These are phyloP conservation scores for Backusella liffmaniae DNA, from an alignment of 192 early-diverging fungal genomes.

Conservation along the genomic window DNA sequence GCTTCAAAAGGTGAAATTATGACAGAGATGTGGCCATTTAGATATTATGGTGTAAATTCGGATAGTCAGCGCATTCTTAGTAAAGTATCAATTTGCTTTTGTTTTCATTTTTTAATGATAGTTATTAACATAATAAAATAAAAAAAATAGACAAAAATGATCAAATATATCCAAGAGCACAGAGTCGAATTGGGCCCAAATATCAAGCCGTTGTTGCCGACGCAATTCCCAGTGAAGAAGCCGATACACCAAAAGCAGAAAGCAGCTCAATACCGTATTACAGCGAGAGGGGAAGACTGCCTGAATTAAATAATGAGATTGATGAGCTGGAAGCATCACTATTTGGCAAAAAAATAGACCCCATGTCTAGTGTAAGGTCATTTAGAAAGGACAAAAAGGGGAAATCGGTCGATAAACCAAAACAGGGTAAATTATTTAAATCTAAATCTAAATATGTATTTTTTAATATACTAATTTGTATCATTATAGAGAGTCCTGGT, in stretches of 20 bases:
- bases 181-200: slow-evolving; percentile 75
- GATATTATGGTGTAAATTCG: slow-evolving; percentile 85
- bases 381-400: not conserved
- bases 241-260: not conserved
- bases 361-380: not conserved
- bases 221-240: not conserved
- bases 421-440: not conserved
- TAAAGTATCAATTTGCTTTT: slow-evolving; percentile 4
- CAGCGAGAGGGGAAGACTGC: no score
- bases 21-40: slow-evolving; percentile 81
- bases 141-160: slow-evolving; percentile 59
- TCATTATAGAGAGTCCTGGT: not conserved
- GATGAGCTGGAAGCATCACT: no score
- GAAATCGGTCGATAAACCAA: not conserved
- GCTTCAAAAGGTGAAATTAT: slow-evolving; percentile 10
- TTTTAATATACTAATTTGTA: not conserved
- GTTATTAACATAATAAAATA: not conserved
- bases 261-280: not conserved
- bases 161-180: slow-evolving; percentile 75
- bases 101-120: not conserved
- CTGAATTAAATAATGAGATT: no score
- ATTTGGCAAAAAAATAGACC: not conserved
- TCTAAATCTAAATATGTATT: not conserved
- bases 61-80: slow-evolving; percentile 69
- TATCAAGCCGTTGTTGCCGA: slow-evolving; percentile 80